Evolutionary conservation across 2,329 filamentous ascomycete genomes (phyloP).

Genomic region (Diaporthe helianthi): DNA sequence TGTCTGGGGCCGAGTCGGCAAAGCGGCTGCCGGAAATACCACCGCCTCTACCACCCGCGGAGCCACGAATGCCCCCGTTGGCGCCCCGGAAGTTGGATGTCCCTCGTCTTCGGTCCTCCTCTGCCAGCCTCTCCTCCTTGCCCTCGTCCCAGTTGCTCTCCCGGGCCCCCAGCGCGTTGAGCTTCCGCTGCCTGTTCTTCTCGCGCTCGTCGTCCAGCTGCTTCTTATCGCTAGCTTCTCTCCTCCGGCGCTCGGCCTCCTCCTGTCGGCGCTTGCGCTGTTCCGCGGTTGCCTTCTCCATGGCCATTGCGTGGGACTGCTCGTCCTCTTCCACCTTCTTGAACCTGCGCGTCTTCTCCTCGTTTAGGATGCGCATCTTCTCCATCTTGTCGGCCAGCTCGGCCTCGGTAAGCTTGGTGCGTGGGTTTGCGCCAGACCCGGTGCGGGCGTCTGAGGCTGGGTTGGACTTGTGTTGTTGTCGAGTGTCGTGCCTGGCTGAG

Average conservation of each 20-base stretch:
- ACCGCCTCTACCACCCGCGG: constrained; percentile 43
- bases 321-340: constrained; percentile 65
- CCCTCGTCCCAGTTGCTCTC: constrained; percentile 66
- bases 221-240: constrained; percentile 59
- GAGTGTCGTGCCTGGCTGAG: constrained; percentile 38
- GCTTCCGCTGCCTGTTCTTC: constrained; percentile 66
- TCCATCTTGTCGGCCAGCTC: constrained; percentile 67
- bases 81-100: constrained; percentile 46
- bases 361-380: constrained; percentile 64
- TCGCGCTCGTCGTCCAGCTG: constrained; percentile 66
- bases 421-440: constrained; percentile 63
- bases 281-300: constrained; percentile 64
- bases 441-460: constrained; percentile 51
- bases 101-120: constrained; percentile 48
- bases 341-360: constrained; percentile 65
- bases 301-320: constrained; percentile 60
- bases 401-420: constrained; percentile 64
- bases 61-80: constrained; percentile 49
- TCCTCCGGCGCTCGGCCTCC: constrained; percentile 58
- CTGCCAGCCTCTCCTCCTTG: constrained; percentile 53
- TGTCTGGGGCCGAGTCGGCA: constrained; percentile 43
- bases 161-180: constrained; percentile 63
- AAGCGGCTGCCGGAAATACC: constrained; percentile 53
- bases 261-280: constrained; percentile 57
- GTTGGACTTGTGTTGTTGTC: constrained; percentile 43